Evolutionary conservation across 257 asterid genomes (phyloP).

Genomic region (Lantana camara): DNA sequence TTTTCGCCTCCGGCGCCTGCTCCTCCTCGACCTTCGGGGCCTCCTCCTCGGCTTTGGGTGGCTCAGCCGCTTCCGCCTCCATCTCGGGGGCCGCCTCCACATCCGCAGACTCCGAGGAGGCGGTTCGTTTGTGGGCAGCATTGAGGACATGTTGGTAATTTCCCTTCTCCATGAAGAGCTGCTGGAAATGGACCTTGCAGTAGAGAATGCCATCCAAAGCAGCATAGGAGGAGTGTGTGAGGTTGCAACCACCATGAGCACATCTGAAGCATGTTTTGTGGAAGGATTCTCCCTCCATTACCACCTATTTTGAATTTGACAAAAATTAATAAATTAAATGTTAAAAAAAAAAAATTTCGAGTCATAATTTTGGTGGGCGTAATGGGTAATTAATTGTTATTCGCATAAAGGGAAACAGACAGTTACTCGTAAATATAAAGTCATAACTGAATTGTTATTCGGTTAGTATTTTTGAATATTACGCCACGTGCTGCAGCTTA

Average conservation of each 20-base stretch:
- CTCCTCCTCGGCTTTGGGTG: constrained; percentile 14
- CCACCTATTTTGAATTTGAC: constrained; percentile 47
- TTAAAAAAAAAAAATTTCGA: no score
- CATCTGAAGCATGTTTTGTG: constrained; percentile 69
- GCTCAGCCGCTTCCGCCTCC: not conserved
- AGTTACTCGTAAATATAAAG: no score
- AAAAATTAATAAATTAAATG: no score
- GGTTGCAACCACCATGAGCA: constrained; percentile 66
- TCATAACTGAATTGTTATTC: no score
- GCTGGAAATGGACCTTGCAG: constrained; percentile 70
- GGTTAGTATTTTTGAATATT: no score
- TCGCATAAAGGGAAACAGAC: no score
- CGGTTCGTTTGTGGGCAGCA: no score
- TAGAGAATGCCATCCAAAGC: constrained; percentile 58
- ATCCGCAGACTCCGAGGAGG: constrained; percentile 27
- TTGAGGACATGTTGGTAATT: constrained; percentile 62
- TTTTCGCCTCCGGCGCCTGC: constrained; percentile 15
- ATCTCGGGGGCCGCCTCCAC: no score
- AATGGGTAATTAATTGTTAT: no score
- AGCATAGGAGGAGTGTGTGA: constrained; percentile 64
- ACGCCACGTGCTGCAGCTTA: no score
- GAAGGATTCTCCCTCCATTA: constrained; percentile 67
- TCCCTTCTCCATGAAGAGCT: constrained; percentile 71
- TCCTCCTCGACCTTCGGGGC: constrained; percentile 12
- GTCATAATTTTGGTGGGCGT: no score